Conservation (phyloP, 208 protist genomes). For the Lotmaria passim region DNA sequence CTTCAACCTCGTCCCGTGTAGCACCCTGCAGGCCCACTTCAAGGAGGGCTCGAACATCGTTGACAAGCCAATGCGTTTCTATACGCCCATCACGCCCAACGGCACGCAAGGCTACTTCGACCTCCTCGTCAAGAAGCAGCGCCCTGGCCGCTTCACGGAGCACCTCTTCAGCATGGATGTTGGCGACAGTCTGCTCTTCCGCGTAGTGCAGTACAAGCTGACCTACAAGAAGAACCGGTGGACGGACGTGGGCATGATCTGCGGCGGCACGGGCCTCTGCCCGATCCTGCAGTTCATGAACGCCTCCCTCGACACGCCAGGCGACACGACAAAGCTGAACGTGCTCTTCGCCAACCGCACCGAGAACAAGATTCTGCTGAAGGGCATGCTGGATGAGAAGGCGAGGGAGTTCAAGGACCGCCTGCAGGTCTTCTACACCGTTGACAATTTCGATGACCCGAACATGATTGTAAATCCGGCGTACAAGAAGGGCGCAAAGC, state of each 20-base stretch:
- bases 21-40: slow-evolving; percentile 83
- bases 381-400: slow-evolving; percentile 85
- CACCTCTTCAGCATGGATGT: slow-evolving; percentile 86
- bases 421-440: slow-evolving; percentile 88
- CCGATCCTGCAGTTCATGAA: slow-evolving; percentile 93
- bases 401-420: slow-evolving; percentile 62
- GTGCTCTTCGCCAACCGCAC: slow-evolving; percentile 92
- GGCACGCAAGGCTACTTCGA: slow-evolving; percentile 91
- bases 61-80: slow-evolving; percentile 88
- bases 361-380: slow-evolving; percentile 93
- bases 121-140: slow-evolving; percentile 87
- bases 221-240: slow-evolving; percentile 82
- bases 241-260: slow-evolving; percentile 88
- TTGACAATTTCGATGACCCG: slow-evolving; percentile 78
- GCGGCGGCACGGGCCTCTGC: slow-evolving; percentile 92
- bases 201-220: slow-evolving; percentile 82
- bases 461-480: slow-evolving; percentile 49
- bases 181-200: slow-evolving; percentile 83
- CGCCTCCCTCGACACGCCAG: slow-evolving; percentile 76
- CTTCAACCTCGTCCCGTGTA: slow-evolving; percentile 83
- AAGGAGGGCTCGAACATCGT: slow-evolving; percentile 82
- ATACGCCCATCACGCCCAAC: slow-evolving; percentile 91
- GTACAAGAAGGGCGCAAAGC: slow-evolving; percentile 36
- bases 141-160: slow-evolving; percentile 81
- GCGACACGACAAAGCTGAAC: slow-evolving; percentile 84